Percentiles rank a stretch among this genome's conserved stretches.
Conservation (phyloP, 768 basidiomycete genomes). For the Mycena epipterygia region DNA sequence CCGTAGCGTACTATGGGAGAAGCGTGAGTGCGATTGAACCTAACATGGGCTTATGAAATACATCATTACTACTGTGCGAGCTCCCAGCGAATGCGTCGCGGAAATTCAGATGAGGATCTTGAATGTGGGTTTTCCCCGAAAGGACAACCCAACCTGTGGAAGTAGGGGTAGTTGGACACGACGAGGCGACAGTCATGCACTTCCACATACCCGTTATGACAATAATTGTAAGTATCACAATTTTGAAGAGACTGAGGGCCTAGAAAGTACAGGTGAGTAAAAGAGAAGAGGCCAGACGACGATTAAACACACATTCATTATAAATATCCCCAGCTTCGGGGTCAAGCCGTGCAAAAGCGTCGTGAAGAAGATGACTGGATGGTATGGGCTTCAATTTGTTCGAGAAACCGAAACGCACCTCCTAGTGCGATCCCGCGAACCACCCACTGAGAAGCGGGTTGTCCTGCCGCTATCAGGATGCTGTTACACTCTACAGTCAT, state of each 20-base stretch:
- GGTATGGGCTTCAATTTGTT: neutral
- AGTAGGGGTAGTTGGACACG: neutral
- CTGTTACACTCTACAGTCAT: conserved; percentile 42
- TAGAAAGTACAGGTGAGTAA: conserved; percentile 51
- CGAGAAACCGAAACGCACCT: conserved; percentile 49
- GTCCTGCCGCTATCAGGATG: conserved; percentile 62
- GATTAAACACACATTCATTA: conserved; percentile 63
- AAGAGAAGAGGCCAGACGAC: conserved; percentile 3
- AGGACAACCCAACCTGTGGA: conserved; percentile 70
- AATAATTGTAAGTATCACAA: conserved; percentile 65
- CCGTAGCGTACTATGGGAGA: conserved; percentile 67
- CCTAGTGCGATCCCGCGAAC: conserved; percentile 72
- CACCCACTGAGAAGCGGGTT: conserved; percentile 58
- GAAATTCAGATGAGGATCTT: conserved; percentile 68
- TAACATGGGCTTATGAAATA: conserved; percentile 8
- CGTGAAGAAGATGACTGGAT: conserved; percentile 63
- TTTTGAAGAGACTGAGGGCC: conserved; percentile 68
- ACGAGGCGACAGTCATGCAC: neutral
- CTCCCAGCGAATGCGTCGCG: conserved; percentile 66
- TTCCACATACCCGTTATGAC: conserved; percentile 59
- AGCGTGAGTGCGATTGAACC: conserved; percentile 41
- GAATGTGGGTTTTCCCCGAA: conserved; percentile 62
- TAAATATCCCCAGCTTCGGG: conserved; percentile 59
- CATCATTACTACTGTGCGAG: conserved; percentile 59
- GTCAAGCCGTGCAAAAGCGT: conserved; percentile 66